Evolutionary conservation across 345 rosid genomes (phyloP).

Genomic region (Hibiscus syriacus): DNA sequence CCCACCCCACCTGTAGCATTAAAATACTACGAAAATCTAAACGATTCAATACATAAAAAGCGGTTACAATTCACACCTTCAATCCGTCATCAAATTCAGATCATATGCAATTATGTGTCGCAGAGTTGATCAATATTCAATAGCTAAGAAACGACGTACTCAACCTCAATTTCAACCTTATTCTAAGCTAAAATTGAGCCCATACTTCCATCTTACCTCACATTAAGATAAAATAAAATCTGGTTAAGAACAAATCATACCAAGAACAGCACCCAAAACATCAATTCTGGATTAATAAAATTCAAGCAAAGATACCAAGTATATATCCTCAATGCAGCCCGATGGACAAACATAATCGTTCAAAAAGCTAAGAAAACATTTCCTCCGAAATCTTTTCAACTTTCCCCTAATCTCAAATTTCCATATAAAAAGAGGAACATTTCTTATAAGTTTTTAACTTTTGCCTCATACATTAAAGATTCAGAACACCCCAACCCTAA

Average conservation of each 20-base stretch:
- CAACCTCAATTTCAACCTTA: background rate
- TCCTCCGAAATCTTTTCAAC: background rate
- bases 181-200: background rate
- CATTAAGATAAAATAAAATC: background rate
- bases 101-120: background rate
- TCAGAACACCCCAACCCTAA: too few species aligned
- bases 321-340: slow-evolving; percentile 2
- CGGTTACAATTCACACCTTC: too few species aligned
- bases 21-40: background rate
- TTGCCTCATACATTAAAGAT: too few species aligned
- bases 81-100: background rate
- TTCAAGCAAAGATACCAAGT: too few species aligned
- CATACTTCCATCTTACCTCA: background rate
- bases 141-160: too few species aligned
- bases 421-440: too few species aligned
- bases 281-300: too few species aligned
- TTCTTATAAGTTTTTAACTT: too few species aligned
- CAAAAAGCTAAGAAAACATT: background rate
- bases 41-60: background rate
- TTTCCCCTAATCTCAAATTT: too few species aligned
- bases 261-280: too few species aligned
- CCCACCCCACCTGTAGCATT: background rate
- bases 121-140: background rate
- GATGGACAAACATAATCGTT: background rate
- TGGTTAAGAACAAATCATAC: background rate